These are phyloP conservation scores for Yarrowia sp. DNA, from an alignment of 805 yeast genomes.

Conservation along the genomic window DNA sequence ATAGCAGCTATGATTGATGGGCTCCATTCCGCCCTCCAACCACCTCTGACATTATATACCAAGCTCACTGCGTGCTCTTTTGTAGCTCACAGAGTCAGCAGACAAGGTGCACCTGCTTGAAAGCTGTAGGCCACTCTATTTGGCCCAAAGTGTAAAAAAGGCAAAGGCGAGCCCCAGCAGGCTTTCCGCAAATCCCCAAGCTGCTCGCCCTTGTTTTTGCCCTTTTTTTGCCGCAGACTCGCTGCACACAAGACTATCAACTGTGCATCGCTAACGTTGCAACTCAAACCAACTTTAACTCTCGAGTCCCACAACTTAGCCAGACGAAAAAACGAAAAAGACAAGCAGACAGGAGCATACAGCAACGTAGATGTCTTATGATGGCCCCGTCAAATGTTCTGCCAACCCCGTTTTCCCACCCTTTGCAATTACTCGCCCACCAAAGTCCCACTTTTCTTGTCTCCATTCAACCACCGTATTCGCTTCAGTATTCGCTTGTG, in stretches of 20 bases:
- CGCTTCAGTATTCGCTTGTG: too few relatives aligned
- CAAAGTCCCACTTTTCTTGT: too few relatives aligned
- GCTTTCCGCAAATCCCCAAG: slow-evolving; percentile 15
- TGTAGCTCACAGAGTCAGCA: slow-evolving; percentile 31
- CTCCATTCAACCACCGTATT: too few relatives aligned
- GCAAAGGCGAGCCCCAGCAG: slow-evolving; percentile 5
- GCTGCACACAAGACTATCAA: neutral
- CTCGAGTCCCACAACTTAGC: slow-evolving; percentile 1
- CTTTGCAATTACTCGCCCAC: too few relatives aligned
- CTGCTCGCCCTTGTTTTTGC: neutral
- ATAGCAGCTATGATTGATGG: neutral
- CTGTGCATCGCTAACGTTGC: slow-evolving; percentile 36
- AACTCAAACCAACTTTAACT: slow-evolving; percentile 18
- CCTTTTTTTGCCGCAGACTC: slow-evolving; percentile 10
- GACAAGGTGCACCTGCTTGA: slow-evolving; percentile 38
- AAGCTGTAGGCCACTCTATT: slow-evolving; percentile 36
- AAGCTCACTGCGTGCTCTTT: slow-evolving; percentile 18
- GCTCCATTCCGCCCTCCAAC: slow-evolving; percentile 11
- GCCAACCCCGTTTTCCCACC: too few relatives aligned
- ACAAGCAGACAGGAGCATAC: neutral
- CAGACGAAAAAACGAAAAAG: neutral
- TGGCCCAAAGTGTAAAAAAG: slow-evolving; percentile 17
- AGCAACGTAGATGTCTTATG: too few relatives aligned
- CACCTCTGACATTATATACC: slow-evolving; percentile 29
- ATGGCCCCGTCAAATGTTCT: too few relatives aligned